Evolutionary conservation across 169 alveolate species (phyloP).

Genomic region (Eimeria praecox): DNA sequence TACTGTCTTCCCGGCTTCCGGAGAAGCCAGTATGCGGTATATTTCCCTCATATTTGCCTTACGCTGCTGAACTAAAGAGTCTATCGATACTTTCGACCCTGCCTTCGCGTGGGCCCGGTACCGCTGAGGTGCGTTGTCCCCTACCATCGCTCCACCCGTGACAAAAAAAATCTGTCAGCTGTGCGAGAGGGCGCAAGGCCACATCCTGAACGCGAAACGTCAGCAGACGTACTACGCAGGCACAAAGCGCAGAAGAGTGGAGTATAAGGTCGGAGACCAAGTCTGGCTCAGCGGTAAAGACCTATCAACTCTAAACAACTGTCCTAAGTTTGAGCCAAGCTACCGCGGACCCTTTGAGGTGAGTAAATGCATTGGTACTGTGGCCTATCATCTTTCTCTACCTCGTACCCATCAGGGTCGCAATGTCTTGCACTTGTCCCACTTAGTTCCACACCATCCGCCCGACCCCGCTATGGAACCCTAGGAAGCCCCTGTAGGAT

Average conservation of each 20-base stretch:
- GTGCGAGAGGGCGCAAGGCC: background rate
- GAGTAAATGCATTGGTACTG: background rate
- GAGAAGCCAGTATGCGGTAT: background rate
- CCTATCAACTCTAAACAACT: background rate
- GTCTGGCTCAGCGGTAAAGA: background rate
- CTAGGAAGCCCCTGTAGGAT: background rate
- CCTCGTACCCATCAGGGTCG: background rate
- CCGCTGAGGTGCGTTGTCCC: background rate
- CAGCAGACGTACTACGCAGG: background rate
- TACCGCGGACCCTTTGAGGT: background rate
- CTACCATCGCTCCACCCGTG: background rate
- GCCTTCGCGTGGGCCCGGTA: slow-evolving; percentile 4
- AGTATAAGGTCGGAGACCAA: background rate
- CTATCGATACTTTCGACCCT: background rate
- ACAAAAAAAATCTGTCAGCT: background rate
- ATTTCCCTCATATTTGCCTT: background rate
- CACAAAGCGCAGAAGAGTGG: background rate
- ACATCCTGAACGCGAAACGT: background rate
- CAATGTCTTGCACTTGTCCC: background rate
- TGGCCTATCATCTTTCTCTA: slow-evolving; percentile 92
- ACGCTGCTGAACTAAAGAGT: background rate
- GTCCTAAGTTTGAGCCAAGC: background rate
- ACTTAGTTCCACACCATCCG: background rate
- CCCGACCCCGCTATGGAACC: background rate
- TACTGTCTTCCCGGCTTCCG: background rate